phyloP scores from a whole-genome alignment of 1,284 basidiomycete species.

The Austroboletus olivaceoglutinosus region DNA sequence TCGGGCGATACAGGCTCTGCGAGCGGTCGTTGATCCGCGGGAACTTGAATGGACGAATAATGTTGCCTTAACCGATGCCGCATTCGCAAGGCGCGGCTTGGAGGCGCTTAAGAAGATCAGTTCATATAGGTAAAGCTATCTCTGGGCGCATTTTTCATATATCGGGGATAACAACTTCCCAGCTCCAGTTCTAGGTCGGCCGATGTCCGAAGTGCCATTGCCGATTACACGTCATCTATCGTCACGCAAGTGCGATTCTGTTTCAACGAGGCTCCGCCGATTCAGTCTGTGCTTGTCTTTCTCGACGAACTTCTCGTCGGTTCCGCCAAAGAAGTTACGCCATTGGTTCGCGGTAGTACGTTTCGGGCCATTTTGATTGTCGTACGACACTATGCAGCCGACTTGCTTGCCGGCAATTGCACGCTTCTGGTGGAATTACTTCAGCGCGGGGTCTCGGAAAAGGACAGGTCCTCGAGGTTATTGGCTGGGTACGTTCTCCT shows the following conservation, averaged over 20 bases:
- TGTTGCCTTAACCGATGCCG: conserved; percentile 33
- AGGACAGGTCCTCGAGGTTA: conserved; percentile 58
- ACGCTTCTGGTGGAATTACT: conserved; percentile 37
- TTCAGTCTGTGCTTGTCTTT: conserved; percentile 23
- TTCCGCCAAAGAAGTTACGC: conserved; percentile 42
- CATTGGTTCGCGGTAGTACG: conserved; percentile 44
- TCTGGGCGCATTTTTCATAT: neutral
- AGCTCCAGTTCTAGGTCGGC: conserved; percentile 13
- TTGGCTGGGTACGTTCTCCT: conserved; percentile 58
- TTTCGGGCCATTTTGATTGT: conserved; percentile 45
- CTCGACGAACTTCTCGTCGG: conserved; percentile 46
- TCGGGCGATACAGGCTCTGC: conserved; percentile 27
- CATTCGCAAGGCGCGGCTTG: conserved; percentile 38
- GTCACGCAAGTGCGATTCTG: conserved; percentile 9
- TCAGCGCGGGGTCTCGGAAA: conserved; percentile 49
- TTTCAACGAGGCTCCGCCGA: conserved; percentile 20
- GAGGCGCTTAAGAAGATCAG: conserved; percentile 37
- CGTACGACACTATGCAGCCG: conserved; percentile 47
- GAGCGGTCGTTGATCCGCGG: conserved; percentile 41
- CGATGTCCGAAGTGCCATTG: conserved; percentile 18
- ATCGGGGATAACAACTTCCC: conserved; percentile 8
- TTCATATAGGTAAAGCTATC: conserved; percentile 41
- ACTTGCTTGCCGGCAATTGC: conserved; percentile 36
- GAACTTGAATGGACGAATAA: conserved; percentile 49
- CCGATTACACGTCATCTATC: conserved; percentile 23